Evolutionary conservation across 2,329 filamentous ascomycete species (phyloP).

Genomic region (Dendryphion nanum): DNA sequence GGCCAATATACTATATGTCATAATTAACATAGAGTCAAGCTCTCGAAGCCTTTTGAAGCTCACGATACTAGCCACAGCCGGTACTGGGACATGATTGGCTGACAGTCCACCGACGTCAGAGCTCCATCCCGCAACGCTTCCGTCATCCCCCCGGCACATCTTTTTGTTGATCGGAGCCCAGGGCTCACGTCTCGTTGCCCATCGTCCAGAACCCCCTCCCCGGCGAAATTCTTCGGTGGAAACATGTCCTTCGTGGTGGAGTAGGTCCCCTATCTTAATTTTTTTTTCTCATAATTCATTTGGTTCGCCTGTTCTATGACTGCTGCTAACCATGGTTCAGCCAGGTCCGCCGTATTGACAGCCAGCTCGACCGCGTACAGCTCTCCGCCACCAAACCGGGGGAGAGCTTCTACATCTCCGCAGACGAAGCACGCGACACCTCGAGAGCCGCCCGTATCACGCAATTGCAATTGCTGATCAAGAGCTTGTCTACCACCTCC

Average conservation of each 20-base stretch:
- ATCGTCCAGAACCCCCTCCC: too few relatives aligned
- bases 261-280: conserved; percentile 29
- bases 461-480: conserved; percentile 66
- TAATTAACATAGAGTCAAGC: too few relatives aligned
- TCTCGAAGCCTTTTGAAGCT: too few relatives aligned
- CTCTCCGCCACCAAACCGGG: conserved; percentile 38
- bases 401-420: conserved; percentile 28
- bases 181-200: too few relatives aligned
- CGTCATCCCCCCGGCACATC: too few relatives aligned
- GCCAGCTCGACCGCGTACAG: conserved; percentile 58
- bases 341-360: conserved; percentile 57
- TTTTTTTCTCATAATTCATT: not conserved
- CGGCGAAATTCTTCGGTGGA: too few relatives aligned
- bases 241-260: conserved; percentile 44
- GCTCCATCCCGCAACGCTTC: too few relatives aligned
- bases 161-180: too few relatives aligned
- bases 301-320: not conserved
- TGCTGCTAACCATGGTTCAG: conserved; percentile 28
- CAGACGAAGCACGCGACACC: conserved; percentile 34
- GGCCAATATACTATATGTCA: too few relatives aligned
- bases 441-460: conserved; percentile 50
- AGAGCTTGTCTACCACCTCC: conserved; percentile 68
- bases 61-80: too few relatives aligned
- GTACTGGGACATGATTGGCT: conserved; percentile 10
- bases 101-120: conserved; percentile 11